These are phyloP conservation scores for Leccinum pellstonianum DNA, from an alignment of 768 basidiomycete genomes.

Conservation along the genomic window DNA sequence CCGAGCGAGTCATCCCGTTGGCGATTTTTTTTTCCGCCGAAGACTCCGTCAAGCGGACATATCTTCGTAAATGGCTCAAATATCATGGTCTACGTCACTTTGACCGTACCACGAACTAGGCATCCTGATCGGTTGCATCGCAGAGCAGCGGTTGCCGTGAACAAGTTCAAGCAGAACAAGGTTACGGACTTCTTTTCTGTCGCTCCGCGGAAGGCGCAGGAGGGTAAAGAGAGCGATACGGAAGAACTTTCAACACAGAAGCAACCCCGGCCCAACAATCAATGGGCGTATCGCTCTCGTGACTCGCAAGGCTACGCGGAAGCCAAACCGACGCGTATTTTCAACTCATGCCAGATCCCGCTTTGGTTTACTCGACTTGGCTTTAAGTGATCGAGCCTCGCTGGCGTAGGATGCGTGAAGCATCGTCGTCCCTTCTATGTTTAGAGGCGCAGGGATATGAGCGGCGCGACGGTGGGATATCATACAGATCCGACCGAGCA, in stretches of 20 bases:
- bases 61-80: conserved; percentile 95
- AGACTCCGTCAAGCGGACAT: conserved; percentile 82
- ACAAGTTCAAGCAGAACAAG: conserved; percentile 99
- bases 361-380: conserved; percentile 70
- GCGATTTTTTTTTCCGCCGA: conserved; percentile 92
- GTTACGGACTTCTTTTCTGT: conserved; percentile 86
- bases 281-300: conserved; percentile 52
- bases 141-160: conserved; percentile 82
- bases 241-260: conserved; percentile 51
- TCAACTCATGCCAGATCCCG: conserved; percentile 60
- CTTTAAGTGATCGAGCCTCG: conserved; percentile 70
- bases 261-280: not conserved
- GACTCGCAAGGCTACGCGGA: conserved; percentile 33
- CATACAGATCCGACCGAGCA: conserved; percentile 81
- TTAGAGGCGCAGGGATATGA: conserved; percentile 57
- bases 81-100: conserved; percentile 85
- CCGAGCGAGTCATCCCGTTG: conserved; percentile 87
- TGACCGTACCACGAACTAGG: conserved; percentile 87
- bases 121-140: conserved; percentile 98
- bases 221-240: conserved; percentile 44
- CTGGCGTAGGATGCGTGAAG: conserved; percentile 67
- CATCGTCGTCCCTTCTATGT: conserved; percentile 66
- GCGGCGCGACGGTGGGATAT: conserved; percentile 85
- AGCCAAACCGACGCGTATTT: conserved; percentile 35
- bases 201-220: conserved; percentile 13